Evolutionary conservation across 2,329 filamentous ascomycete species (phyloP).

Genomic region (Neoarthrinium moseri): DNA sequence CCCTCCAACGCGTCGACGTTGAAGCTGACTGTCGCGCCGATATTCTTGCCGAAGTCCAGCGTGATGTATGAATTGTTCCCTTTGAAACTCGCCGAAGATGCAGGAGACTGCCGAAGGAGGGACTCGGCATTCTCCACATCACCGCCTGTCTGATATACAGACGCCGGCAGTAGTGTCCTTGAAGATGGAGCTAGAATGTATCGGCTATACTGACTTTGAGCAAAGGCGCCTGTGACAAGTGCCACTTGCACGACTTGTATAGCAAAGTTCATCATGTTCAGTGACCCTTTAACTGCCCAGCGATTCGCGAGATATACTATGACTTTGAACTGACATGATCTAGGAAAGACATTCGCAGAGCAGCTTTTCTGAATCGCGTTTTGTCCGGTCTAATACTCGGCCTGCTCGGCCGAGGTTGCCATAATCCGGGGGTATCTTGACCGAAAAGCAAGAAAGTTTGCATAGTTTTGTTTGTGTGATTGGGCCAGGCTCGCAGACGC

Average conservation of each 20-base stretch:
- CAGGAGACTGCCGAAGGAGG: not conserved
- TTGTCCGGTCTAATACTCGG: too few species aligned
- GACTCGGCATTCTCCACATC: not conserved
- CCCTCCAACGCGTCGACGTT: not conserved
- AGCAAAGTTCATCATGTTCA: too few species aligned
- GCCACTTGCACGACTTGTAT: not conserved
- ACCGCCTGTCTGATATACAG: conserved; percentile 1
- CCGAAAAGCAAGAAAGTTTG: too few species aligned
- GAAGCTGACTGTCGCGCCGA: conserved; percentile 2
- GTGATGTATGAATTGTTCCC: conserved; percentile 1
- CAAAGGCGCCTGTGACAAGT: not conserved
- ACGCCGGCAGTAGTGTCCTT: not conserved
- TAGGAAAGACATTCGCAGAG: too few species aligned
- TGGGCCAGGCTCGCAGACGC: too few species aligned
- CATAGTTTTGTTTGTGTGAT: too few species aligned
- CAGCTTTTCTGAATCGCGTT: too few species aligned
- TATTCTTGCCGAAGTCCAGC: conserved; percentile 6
- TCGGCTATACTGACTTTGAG: not conserved
- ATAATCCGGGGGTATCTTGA: too few species aligned
- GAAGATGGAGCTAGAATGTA: conserved; percentile 3
- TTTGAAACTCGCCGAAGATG: not conserved
- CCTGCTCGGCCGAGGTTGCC: too few species aligned
- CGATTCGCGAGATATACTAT: too few species aligned
- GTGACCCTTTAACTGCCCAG: too few species aligned
- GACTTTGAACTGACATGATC: too few species aligned